Conservation (phyloP, 2,329 filamentous ascomycete genomes). For the Drechslerella coelobrocha region DNA sequence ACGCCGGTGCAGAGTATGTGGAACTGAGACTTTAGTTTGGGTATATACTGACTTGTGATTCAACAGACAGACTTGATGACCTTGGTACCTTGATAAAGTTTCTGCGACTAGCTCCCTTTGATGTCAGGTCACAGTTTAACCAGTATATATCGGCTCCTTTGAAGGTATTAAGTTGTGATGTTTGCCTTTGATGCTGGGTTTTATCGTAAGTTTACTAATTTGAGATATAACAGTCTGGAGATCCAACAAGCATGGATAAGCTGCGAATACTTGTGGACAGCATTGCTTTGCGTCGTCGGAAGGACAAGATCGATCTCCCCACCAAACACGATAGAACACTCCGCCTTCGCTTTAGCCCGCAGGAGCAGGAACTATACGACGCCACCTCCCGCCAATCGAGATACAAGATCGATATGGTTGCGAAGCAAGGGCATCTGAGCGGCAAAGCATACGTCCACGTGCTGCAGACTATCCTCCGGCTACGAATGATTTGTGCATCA, state of each 20-base stretch:
- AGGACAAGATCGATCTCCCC: conserved; percentile 87
- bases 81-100: conserved; percentile 64
- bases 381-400: conserved; percentile 82
- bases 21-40: conserved; percentile 20
- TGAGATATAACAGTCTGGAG: conserved; percentile 60
- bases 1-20: conserved; percentile 60
- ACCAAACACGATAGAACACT: conserved; percentile 75
- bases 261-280: conserved; percentile 89
- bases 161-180: conserved; percentile 76
- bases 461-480: conserved; percentile 84
- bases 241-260: conserved; percentile 82
- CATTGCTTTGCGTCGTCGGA: conserved; percentile 88
- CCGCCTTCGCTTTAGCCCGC: conserved; percentile 72
- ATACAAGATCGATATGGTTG: conserved; percentile 78
- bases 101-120: conserved; percentile 60
- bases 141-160: conserved; percentile 67
- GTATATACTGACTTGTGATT: conserved; percentile 4
- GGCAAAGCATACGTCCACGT: conserved; percentile 94
- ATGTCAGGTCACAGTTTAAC: conserved; percentile 59
- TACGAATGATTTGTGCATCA: conserved; percentile 91
- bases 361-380: conserved; percentile 80
- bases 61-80: conserved; percentile 73
- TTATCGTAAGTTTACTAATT: conserved; percentile 73
- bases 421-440: conserved; percentile 69
- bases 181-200: conserved; percentile 83